Percentiles rank a stretch among this genome's conserved stretches.
Conservation (phyloP, 768 basidiomycete species). For the Paxillus rubicundulus region DNA sequence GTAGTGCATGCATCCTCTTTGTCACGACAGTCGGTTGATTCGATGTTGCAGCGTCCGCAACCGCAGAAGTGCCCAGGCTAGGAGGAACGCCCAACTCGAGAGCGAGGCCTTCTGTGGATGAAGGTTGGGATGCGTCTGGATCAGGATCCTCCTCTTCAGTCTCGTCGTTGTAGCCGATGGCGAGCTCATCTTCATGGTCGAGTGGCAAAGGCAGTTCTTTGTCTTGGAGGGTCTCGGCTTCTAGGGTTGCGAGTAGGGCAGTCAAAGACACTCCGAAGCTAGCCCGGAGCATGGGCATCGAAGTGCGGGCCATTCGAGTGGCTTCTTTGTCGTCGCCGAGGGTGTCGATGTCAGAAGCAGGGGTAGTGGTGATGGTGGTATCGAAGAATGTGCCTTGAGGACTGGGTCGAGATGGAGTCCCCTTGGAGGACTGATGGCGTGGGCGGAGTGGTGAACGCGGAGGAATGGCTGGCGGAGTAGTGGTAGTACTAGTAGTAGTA, state of each 20-base stretch:
- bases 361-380: constrained; percentile 4
- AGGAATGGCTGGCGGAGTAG: constrained; percentile 25
- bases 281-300: constrained; percentile 30
- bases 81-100: constrained; percentile 11
- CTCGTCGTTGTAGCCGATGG: constrained; percentile 19
- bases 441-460: constrained; percentile 33
- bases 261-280: constrained; percentile 34
- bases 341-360: constrained; percentile 4
- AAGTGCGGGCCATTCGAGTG: constrained; percentile 12
- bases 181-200: constrained; percentile 21
- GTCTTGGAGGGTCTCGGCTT: constrained; percentile 29
- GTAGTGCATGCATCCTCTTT: constrained; percentile 75
- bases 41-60: constrained; percentile 18
- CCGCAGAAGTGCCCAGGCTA: not conserved
- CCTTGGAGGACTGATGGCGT: not conserved
- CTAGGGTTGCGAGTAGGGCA: constrained; percentile 29
- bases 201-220: constrained; percentile 32
- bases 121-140: constrained; percentile 21
- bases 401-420: constrained; percentile 21
- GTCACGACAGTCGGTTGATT: constrained; percentile 41
- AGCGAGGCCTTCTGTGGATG: constrained; percentile 27
- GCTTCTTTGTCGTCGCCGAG: constrained; percentile 6
- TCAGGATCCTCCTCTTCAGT: constrained; percentile 28
- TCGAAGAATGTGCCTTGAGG: constrained; percentile 4
- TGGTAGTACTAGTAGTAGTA: not conserved